Evolutionary conservation across 225 moss, liverwort and hornwort species (phyloP).

Genomic region (Bryum argenteum): DNA sequence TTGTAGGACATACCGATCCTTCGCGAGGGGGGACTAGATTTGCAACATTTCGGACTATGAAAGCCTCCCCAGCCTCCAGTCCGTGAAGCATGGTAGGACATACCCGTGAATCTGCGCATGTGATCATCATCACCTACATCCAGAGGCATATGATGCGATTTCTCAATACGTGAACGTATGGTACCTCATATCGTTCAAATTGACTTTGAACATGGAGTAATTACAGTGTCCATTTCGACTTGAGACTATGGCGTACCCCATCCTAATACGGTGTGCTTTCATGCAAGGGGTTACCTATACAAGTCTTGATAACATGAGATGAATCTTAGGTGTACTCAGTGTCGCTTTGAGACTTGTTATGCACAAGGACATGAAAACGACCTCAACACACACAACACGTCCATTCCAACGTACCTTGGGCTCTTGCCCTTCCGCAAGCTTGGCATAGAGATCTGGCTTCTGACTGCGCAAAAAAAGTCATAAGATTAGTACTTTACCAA

Average conservation of each 20-base stretch:
- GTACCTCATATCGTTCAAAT: not conserved
- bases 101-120: slow-evolving; percentile 91
- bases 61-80: slow-evolving; percentile 83
- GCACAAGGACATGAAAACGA: not conserved
- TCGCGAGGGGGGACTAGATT: slow-evolving; percentile 88
- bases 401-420: slow-evolving; percentile 63
- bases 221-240: not conserved
- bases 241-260: no score
- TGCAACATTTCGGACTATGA: slow-evolving; percentile 88
- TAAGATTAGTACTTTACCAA: not conserved
- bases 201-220: not conserved
- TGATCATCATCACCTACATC: slow-evolving; percentile 88
- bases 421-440: slow-evolving; percentile 77
- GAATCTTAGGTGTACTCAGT: not conserved
- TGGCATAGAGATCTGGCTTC: slow-evolving; percentile 75
- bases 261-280: no score
- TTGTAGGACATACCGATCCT: slow-evolving; percentile 44
- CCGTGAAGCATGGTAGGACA: slow-evolving; percentile 90
- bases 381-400: not conserved
- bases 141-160: slow-evolving; percentile 8
- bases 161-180: not conserved
- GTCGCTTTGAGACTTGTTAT: not conserved
- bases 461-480: slow-evolving; percentile 47
- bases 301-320: not conserved
- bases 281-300: not conserved